Conservation (phyloP, 2,329 filamentous ascomycete species). For the Microsporum audouinii region DNA sequence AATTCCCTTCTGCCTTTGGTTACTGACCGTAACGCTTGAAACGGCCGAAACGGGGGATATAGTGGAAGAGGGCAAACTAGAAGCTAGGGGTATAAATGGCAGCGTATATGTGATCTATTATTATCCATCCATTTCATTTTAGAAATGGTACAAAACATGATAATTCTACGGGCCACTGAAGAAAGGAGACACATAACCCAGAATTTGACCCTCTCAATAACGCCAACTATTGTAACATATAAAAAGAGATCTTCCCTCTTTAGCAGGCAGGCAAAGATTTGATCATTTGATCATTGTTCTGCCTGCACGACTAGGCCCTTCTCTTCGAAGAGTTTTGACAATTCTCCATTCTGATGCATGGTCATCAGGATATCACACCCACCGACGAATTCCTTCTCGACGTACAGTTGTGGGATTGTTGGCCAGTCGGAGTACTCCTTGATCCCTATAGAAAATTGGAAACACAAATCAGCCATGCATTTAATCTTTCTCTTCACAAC, state of each 20-base stretch:
- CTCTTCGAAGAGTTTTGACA: slow-evolving; percentile 84
- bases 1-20: neutral
- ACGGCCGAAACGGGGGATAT: neutral
- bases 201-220: neutral
- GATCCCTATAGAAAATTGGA: slow-evolving; percentile 52
- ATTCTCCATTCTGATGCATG: slow-evolving; percentile 92
- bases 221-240: neutral
- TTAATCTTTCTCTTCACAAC: neutral
- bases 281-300: slow-evolving; percentile 28
- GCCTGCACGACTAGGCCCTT: slow-evolving; percentile 70
- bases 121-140: neutral
- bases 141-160: neutral
- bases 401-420: slow-evolving; percentile 92
- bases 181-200: neutral
- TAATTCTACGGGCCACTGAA: neutral
- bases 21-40: neutral
- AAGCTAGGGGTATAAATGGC: neutral
- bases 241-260: neutral
- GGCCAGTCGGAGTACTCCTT: slow-evolving; percentile 99
- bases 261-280: neutral
- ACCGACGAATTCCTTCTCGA: slow-evolving; percentile 90
- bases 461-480: neutral
- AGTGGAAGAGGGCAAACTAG: neutral
- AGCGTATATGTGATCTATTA: neutral
- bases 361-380: slow-evolving; percentile 95